Conservation (phyloP, 352 stramenopile species). For the Phytopythium boreale region DNA sequence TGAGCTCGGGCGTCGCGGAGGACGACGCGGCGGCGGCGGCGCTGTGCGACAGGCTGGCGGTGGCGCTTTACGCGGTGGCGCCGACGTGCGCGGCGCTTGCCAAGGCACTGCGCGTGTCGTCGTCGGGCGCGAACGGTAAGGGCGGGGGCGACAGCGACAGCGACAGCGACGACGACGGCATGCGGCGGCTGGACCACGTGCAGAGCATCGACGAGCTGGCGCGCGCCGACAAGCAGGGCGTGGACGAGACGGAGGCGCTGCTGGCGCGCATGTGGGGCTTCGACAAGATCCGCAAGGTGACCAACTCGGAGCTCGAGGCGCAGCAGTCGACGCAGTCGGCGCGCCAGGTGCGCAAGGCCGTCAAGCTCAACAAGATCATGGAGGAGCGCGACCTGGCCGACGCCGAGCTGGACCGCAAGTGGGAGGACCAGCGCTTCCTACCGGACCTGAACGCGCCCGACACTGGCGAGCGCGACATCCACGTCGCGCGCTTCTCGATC, state of each 20-base stretch:
- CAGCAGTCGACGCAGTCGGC: slow-evolving; percentile 71
- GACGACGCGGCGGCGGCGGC: slow-evolving; percentile 36
- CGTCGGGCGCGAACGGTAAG: neutral
- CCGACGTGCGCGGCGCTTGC: slow-evolving; percentile 20
- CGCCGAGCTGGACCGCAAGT: slow-evolving; percentile 69
- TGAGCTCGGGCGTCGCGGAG: slow-evolving; percentile 46
- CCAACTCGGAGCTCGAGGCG: slow-evolving; percentile 74
- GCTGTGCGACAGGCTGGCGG: slow-evolving; percentile 43
- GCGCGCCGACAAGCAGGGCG: slow-evolving; percentile 32
- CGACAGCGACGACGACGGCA: slow-evolving; percentile 19
- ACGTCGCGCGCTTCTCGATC: slow-evolving; percentile 85
- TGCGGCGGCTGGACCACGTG: slow-evolving; percentile 58
- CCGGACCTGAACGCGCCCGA: slow-evolving; percentile 66
- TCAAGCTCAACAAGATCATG: slow-evolving; percentile 62
- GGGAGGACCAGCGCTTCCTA: slow-evolving; percentile 74
- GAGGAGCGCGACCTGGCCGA: slow-evolving; percentile 54
- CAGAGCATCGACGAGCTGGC: slow-evolving; percentile 77
- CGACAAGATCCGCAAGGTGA: slow-evolving; percentile 77
- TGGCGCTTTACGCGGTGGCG: slow-evolving; percentile 16
- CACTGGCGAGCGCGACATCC: slow-evolving; percentile 85
- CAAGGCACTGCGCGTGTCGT: slow-evolving; percentile 11
- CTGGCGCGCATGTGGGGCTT: slow-evolving; percentile 87
- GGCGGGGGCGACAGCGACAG: slow-evolving; percentile 9
- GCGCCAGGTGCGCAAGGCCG: slow-evolving; percentile 77
- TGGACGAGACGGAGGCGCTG: slow-evolving; percentile 56